phyloP scores from a whole-genome alignment of 148 eudicot genomes.

The Vaccinium vitisidaea region DNA sequence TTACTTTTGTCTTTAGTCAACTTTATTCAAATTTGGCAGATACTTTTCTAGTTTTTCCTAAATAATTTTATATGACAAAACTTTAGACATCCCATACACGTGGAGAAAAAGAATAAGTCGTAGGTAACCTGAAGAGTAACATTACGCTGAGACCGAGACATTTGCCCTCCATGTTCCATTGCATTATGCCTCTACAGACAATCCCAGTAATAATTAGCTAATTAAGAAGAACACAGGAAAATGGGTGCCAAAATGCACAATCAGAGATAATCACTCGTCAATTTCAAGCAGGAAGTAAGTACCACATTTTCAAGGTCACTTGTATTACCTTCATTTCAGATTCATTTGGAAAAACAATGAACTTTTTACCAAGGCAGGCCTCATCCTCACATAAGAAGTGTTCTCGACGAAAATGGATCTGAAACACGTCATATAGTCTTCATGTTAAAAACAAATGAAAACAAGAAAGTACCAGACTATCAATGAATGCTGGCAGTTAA shows the following conservation, averaged over 20 bases:
- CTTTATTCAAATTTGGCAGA: background rate
- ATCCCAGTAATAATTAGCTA: background rate
- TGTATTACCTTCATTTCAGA: slow-evolving; percentile 69
- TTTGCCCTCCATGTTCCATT: slow-evolving; percentile 83
- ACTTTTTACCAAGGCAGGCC: slow-evolving; percentile 73
- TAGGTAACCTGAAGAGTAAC: slow-evolving; percentile 74
- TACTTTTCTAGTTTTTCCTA: background rate
- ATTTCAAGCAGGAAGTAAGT: slow-evolving; percentile 9
- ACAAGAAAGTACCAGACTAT: slow-evolving; percentile 21
- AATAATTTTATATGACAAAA: background rate
- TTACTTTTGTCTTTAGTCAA: background rate
- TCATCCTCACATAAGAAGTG: slow-evolving; percentile 84
- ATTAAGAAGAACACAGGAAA: slow-evolving; percentile 6
- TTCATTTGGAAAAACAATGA: slow-evolving; percentile 66
- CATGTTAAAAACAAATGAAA: background rate
- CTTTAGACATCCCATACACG: background rate
- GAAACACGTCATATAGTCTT: slow-evolving; percentile 11
- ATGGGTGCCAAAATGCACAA: background rate
- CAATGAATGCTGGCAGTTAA: background rate
- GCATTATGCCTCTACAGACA: slow-evolving; percentile 69
- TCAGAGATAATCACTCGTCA: background rate
- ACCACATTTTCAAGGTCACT: slow-evolving; percentile 2
- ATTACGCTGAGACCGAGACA: slow-evolving; percentile 91
- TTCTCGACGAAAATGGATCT: slow-evolving; percentile 69
- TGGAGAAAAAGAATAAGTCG: background rate